phyloP scores from a whole-genome alignment of 371 early-diverging fungal species.

The Lichtheimia ornata region DNA sequence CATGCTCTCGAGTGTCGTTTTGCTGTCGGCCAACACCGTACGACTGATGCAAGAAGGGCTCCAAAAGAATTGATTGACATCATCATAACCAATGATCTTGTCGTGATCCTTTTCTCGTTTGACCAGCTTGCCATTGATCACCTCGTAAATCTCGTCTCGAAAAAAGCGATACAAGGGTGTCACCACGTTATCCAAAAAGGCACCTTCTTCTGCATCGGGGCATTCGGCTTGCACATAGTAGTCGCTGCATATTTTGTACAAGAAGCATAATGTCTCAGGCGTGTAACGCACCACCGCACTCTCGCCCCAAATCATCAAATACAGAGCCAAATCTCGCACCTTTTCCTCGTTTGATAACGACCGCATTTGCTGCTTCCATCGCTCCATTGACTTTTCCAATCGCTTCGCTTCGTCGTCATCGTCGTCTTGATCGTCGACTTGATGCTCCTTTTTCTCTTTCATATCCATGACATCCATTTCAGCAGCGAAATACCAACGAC shows the following conservation, averaged over 20 bases:
- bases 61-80: conserved; percentile 91
- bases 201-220: conserved; percentile 63
- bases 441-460: conserved; percentile 36
- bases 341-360: conserved; percentile 71
- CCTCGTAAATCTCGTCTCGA: conserved; percentile 77
- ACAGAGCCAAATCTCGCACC: conserved; percentile 77
- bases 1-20: conserved; percentile 58
- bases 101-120: conserved; percentile 85
- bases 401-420: conserved; percentile 44
- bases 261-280: conserved; percentile 82
- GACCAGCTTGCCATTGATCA: conserved; percentile 68
- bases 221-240: conserved; percentile 40
- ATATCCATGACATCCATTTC: conserved; percentile 72
- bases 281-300: conserved; percentile 79
- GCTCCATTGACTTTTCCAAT: conserved; percentile 58
- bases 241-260: conserved; percentile 79
- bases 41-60: conserved; percentile 65
- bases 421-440: conserved; percentile 33
- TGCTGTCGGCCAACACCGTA: conserved; percentile 49
- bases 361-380: conserved; percentile 76
- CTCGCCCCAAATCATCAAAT: conserved; percentile 88
- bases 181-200: conserved; percentile 71
- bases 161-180: conserved; percentile 80
- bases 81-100: conserved; percentile 83
- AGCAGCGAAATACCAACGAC: conserved; percentile 87